Percentiles rank a stretch among this genome's conserved stretches.
phyloP scores from a whole-genome alignment of 129 eudicot species.

The Flaveria sonorensis region DNA sequence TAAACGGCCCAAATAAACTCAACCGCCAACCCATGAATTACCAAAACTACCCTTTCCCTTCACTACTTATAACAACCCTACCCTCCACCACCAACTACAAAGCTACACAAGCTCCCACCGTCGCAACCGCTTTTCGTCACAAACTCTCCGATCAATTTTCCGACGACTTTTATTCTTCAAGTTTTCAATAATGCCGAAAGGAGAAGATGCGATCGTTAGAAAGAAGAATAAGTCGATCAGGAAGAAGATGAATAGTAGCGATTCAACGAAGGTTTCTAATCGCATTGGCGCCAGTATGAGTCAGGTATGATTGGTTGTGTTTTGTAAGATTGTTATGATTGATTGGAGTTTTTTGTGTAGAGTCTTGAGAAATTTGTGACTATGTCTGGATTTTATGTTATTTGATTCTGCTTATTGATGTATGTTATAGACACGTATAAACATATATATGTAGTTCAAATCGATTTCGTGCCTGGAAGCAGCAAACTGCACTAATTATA shows the following conservation, averaged over 20 bases:
- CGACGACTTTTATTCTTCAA: background rate
- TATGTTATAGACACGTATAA: background rate
- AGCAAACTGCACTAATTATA: background rate
- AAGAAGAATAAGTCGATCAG: constrained; percentile 60
- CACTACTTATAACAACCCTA: constrained; percentile 15
- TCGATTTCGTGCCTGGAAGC: background rate
- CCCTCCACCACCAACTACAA: constrained; percentile 10
- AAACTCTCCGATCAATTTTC: background rate
- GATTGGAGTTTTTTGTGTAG: background rate
- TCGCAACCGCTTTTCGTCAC: constrained; percentile 3
- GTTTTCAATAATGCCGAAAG: constrained; percentile 52
- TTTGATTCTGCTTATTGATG: background rate
- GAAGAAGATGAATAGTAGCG: constrained; percentile 54
- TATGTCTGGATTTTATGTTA: background rate
- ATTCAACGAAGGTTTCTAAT: constrained; percentile 58
- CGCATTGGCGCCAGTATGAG: constrained; percentile 84
- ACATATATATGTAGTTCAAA: background rate
- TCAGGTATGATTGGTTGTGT: constrained; percentile 49
- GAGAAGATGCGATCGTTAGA: constrained; percentile 61
- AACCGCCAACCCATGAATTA: background rate
- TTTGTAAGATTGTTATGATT: background rate
- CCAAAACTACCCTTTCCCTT: background rate
- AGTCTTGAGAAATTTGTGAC: background rate
- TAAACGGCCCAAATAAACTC: background rate
- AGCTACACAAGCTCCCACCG: background rate